A percentile compares a stretch with the other conserved stretches of the same genome.
These are phyloP conservation scores for Magnaporthiopsis poae DNA, from an alignment of 2,329 filamentous ascomycete genomes.

Conservation along the genomic window DNA sequence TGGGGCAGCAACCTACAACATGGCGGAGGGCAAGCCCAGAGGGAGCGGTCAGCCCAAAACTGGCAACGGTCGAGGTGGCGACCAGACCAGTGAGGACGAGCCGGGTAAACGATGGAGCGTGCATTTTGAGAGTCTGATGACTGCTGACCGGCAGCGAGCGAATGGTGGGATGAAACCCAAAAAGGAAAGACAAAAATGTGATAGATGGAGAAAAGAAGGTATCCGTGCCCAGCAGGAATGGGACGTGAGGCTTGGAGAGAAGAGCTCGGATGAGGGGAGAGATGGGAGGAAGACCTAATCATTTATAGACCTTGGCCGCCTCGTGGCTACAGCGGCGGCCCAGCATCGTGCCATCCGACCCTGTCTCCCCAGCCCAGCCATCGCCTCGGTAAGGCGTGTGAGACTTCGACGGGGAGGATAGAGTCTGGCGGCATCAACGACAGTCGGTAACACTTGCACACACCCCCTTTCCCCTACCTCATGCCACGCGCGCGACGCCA, in stretches of 20 bases:
- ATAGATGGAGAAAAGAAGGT: conserved; percentile 1
- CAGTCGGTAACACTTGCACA: not conserved
- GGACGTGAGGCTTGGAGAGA: not conserved
- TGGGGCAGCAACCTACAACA: conserved; percentile 3
- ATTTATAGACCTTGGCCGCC: not conserved
- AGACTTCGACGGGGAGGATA: not conserved
- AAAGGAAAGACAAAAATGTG: conserved; percentile 11
- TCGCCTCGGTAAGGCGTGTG: not conserved
- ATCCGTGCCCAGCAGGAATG: not conserved
- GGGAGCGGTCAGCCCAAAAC: conserved; percentile 17
- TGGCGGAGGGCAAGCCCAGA: conserved; percentile 16
- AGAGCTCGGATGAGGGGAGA: not conserved
- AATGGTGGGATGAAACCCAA: conserved; percentile 7
- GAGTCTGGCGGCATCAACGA: not conserved
- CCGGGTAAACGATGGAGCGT: conserved; percentile 21
- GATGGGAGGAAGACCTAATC: not conserved
- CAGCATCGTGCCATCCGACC: not conserved
- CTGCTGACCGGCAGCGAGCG: conserved; percentile 22
- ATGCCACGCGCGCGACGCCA: not conserved
- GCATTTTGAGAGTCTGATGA: conserved; percentile 16
- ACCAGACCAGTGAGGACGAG: conserved; percentile 21
- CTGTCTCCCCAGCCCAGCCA: not conserved
- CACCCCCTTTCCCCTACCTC: not conserved
- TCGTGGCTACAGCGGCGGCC: not conserved
- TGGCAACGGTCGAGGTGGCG: conserved; percentile 21